phyloP scores from a whole-genome alignment of 139 green algal genomes.

The Picochlorum sp. region DNA sequence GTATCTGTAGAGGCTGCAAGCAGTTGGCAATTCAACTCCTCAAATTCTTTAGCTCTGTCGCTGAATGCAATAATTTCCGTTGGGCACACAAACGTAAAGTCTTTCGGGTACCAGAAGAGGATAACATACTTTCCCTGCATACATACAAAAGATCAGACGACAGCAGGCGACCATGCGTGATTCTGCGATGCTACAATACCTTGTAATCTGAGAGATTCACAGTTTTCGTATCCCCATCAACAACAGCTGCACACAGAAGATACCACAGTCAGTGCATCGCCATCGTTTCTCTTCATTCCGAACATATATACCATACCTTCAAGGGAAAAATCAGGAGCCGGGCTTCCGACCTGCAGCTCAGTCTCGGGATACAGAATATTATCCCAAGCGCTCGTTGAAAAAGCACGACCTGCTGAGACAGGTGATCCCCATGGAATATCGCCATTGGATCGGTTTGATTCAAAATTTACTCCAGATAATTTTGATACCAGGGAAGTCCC shows the following conservation, averaged over 20 bases:
- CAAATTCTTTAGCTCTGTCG: slow-evolving; percentile 76
- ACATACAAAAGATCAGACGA: background rate
- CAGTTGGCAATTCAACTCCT: slow-evolving; percentile 60
- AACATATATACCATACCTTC: background rate
- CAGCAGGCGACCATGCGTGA: no score
- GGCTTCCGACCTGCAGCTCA: slow-evolving; percentile 33
- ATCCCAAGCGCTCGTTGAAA: background rate
- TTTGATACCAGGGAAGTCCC: no score
- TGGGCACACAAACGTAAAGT: slow-evolving; percentile 50
- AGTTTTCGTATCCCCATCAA: slow-evolving; percentile 52
- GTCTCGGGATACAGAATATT: slow-evolving; percentile 41
- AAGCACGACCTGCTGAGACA: background rate
- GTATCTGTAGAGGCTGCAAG: slow-evolving; percentile 74
- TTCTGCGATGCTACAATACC: background rate
- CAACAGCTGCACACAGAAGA: slow-evolving; percentile 39
- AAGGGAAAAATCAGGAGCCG: slow-evolving; percentile 41
- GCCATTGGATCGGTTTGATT: background rate
- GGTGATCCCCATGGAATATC: background rate
- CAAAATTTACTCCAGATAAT: no score
- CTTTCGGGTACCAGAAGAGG: slow-evolving; percentile 64
- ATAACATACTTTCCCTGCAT: slow-evolving; percentile 42
- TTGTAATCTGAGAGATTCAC: slow-evolving; percentile 53
- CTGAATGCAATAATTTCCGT: slow-evolving; percentile 83
- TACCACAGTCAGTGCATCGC: background rate
- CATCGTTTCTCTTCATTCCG: background rate